phyloP scores from a whole-genome alignment of 257 asterid genomes.

The Solanum rostratum region DNA sequence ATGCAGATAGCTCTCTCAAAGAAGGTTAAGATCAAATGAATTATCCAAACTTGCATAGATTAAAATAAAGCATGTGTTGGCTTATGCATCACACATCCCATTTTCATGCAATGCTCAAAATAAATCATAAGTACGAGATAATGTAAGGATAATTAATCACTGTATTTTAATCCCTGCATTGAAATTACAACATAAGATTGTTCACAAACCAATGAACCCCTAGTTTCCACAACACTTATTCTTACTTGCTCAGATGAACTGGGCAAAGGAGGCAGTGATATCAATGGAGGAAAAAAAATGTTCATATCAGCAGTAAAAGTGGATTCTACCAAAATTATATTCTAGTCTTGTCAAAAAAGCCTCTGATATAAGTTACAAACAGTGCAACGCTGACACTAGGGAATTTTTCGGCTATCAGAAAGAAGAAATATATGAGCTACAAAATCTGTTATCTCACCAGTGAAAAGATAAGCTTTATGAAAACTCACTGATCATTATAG shows the following conservation, averaged over 20 bases:
- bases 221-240: not conserved
- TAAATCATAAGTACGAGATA: not conserved
- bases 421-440: not conserved
- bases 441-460: not conserved
- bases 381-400: not conserved
- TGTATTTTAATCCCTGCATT: not conserved
- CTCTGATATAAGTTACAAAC: not conserved
- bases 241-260: not conserved
- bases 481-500: not conserved
- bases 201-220: not conserved
- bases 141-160: not conserved
- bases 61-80: not conserved
- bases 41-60: not conserved
- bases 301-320: not conserved
- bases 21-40: not conserved
- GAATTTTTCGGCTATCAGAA: not conserved
- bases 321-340: not conserved
- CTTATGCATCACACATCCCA: not conserved
- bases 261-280: not conserved
- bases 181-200: not conserved
- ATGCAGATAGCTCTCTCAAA: not conserved
- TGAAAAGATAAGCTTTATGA: not conserved
- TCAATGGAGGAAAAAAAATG: not conserved
- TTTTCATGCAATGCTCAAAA: not conserved
- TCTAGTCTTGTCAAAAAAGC: not conserved